A percentile compares a stretch with the other conserved stretches of the same genome.
Evolutionary conservation across 164 flowering plant genomes (phyloP).

Genomic region (Platanus orientalis): DNA sequence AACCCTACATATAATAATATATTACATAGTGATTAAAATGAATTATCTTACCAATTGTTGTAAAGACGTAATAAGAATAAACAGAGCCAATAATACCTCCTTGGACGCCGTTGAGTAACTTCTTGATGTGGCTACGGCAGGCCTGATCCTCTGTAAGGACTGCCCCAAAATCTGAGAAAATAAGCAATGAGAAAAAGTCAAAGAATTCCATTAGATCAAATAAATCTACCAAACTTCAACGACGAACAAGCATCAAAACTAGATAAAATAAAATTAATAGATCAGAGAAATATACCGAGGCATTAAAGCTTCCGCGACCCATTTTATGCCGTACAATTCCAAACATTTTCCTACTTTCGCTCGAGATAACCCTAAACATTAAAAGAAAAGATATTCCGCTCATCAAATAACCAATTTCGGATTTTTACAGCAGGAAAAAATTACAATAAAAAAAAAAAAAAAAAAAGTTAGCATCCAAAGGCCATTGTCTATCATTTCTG

Average conservation of each 20-base stretch:
- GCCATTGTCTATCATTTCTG: no score
- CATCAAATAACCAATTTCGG: not conserved
- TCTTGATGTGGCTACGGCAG: conserved; percentile 4
- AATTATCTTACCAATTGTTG: not conserved
- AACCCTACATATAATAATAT: not conserved
- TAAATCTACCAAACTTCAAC: not conserved
- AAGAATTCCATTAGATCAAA: not conserved
- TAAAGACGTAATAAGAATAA: not conserved
- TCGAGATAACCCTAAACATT: not conserved
- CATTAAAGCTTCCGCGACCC: not conserved
- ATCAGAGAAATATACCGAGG: conserved; percentile 5
- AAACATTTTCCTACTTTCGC: conserved; percentile 9
- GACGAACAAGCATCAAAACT: not conserved
- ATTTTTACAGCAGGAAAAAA: not conserved
- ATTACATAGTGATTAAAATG: not conserved
- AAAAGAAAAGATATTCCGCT: not conserved
- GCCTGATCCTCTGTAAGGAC: conserved; percentile 6
- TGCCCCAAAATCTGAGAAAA: conserved; percentile 5
- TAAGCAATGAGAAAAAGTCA: not conserved
- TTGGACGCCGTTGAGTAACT: conserved; percentile 14
- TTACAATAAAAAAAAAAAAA: not conserved
- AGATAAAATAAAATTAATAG: not conserved
- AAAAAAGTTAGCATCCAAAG: not conserved
- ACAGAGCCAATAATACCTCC: conserved; percentile 2
- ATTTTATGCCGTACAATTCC: conserved; percentile 6